Base-by-base conservation (phyloP, 2,329 filamentous ascomycete genomes). In the Arachnomyces sp. region DNA sequence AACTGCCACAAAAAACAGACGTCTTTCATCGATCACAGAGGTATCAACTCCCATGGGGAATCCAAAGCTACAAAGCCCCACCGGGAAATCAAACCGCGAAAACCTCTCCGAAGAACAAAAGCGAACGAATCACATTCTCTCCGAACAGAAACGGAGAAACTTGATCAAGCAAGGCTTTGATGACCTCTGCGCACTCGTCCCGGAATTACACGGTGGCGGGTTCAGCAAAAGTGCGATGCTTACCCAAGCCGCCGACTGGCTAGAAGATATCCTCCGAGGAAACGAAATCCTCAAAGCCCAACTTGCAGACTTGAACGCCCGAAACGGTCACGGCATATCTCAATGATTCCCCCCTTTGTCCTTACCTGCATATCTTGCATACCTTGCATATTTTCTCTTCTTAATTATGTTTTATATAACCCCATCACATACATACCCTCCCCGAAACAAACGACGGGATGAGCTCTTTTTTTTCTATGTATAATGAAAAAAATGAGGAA, bases 211-310 rank as follows among this genome's bases (percentile, higher is more conserved):
- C 40, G 80, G 77, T 17, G 83, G 84, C 7, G 83, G 84, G 1
- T 81, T 88, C 50, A 92, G 86, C 65, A 94, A 93, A 67, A 89
- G 84, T 56, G 81, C 78, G 6, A 82, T 87, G 59, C 71, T 95
- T 30, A 73, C 75, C 13, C 82, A 88, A 63, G 77, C 85, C 3
- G 84, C 80, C 11, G 81, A 86, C 48, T 93, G 84, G 72, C 65
- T 94, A n/a, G 78, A 89, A 47, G 76, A 82, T 12, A 57, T 93
- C 14, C 61, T 87, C 9, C 65, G 72, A 30, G 85, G 80, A 3
- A 94, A 93, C 55, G 68, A 79, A 41, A 58, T 67, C 17, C 60
- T 87, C 39, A 67, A 68, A 42, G 59, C 57, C n/a, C 73, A 76
- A 58, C 59, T 82, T 34, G 65, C 65, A n/a, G 60, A 68, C 31